Evolutionary conservation across 768 basidiomycete genomes (phyloP), one percentile per base, ranked within the genome.

Genomic region (Hypholoma fasciculare): DNA sequence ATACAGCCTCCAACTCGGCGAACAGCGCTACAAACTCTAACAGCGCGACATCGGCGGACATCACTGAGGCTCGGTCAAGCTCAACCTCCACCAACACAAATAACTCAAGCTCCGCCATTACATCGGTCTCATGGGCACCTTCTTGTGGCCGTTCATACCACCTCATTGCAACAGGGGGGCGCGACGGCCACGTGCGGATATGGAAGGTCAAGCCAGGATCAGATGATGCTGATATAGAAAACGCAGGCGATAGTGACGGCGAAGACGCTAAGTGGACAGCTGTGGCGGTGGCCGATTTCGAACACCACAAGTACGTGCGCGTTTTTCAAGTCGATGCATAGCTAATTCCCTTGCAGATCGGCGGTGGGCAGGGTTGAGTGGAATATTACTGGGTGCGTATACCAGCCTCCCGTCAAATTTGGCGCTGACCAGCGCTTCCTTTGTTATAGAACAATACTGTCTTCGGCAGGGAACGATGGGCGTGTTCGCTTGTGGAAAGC

Each of bases 91-190:
- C 52, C 57, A 48, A 16, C 6, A 37, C 20, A 11, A 39, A 17
- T 7, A 36, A 3, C 19, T 20, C n/a, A 34, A 39, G 36, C 2
- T 13, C 78, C 40, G 84, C 96, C 2, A 83, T 96, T 50, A 91
- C 90, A 0, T 87, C 89, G 30, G 83, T 98, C 37, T 79, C 94
- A 14, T 99, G 96, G 96, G 94, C 96, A 0, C 92, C 97, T 0
- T 89, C 89, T 0, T 96, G 94, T 59, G 97, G 96, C 6, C 82
- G 97, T 26, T 92, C 92, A 1, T 96, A 94, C 72, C 96, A 98
- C 67, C 88, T 98, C 39, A 82, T 98, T 58, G 97, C 96, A 1
- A 92, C 94, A 0, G 97, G 95, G 14, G 79, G 86, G 30, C 80
- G 94, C 30, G 95, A 97, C 69, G 94, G 95, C 1, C 82, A 84